Evolutionary conservation across 257 asterid genomes (phyloP).

Genomic region (Przewalskia tangutica): DNA sequence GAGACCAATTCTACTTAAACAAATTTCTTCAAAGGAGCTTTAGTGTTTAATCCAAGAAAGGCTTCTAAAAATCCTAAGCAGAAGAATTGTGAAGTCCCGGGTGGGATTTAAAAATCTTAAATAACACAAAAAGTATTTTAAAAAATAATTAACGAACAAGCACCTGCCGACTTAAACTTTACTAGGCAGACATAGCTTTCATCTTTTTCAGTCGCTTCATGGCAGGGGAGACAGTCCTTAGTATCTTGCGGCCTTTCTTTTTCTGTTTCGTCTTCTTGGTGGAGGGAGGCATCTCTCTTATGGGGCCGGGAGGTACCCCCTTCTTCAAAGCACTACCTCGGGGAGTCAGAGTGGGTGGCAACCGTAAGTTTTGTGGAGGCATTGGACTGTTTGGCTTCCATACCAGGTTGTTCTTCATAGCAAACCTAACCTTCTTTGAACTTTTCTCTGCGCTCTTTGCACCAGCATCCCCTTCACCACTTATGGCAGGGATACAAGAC

Average conservation of each 20-base stretch:
- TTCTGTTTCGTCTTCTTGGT: conserved; percentile 42
- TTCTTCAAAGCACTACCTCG: conserved; percentile 96
- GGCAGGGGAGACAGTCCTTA: conserved; percentile 21
- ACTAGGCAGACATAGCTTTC: conserved; percentile 5
- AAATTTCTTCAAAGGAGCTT: background rate
- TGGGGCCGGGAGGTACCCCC: conserved; percentile 88
- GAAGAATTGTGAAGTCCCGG: background rate
- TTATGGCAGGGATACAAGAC: conserved; percentile 8
- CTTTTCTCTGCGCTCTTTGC: conserved; percentile 52
- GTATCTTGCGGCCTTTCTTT: conserved; percentile 35
- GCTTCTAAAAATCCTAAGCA: background rate
- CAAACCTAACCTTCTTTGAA: conserved; percentile 73
- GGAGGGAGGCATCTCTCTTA: conserved; percentile 45
- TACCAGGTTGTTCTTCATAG: conserved; percentile 80
- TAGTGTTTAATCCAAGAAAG: background rate
- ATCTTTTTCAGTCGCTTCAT: conserved; percentile 15
- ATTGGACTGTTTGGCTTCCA: conserved; percentile 88
- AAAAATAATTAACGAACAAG: background rate
- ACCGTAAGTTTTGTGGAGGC: conserved; percentile 84
- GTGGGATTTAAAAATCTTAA: background rate
- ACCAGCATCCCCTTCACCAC: conserved; percentile 23
- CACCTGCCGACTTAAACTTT: background rate
- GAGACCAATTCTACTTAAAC: background rate
- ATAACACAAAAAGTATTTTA: background rate
- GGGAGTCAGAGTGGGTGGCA: conserved; percentile 91